A percentile compares a stretch with the other conserved stretches of the same genome.
Evolutionary conservation across 108 stramenopile genomes (phyloP).

Genomic region (Pseudonitzschia pungens): DNA sequence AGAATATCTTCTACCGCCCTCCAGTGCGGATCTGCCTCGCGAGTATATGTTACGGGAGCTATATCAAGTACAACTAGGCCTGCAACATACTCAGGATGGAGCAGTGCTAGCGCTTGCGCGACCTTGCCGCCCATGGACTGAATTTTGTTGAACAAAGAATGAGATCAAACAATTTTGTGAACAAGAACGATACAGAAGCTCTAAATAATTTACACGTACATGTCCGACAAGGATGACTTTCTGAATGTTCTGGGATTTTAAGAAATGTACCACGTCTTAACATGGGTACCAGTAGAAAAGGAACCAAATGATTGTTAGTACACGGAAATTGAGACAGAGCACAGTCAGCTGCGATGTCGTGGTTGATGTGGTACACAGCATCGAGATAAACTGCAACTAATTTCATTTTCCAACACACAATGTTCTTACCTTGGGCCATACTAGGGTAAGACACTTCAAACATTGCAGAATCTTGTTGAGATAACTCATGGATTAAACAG

Average conservation of each 20-base stretch:
- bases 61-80: conserved; percentile 92
- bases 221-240: conserved; percentile 86
- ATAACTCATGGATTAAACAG: not conserved
- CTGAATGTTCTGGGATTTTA: conserved; percentile 54
- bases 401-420: not conserved
- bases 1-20: conserved; percentile 83
- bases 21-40: conserved; percentile 62
- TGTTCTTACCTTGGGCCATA: conserved; percentile 61
- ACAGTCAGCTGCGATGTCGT: not conserved
- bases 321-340: not conserved
- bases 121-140: conserved; percentile 93
- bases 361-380: not conserved
- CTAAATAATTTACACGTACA: not conserved
- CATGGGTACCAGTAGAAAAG: not conserved
- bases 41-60: conserved; percentile 79
- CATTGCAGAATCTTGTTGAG: not conserved
- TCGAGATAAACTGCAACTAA: not conserved
- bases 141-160: not conserved
- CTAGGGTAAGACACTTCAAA: conserved; percentile 64
- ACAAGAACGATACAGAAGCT: too few relatives aligned
- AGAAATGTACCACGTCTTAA: conserved; percentile 75
- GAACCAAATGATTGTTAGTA: too few relatives aligned
- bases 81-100: conserved; percentile 76
- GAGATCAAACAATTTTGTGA: not conserved
- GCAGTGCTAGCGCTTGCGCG: conserved; percentile 73